Conservation (phyloP, 169 alveolate species). For the Perkinsus chesapeaki region DNA sequence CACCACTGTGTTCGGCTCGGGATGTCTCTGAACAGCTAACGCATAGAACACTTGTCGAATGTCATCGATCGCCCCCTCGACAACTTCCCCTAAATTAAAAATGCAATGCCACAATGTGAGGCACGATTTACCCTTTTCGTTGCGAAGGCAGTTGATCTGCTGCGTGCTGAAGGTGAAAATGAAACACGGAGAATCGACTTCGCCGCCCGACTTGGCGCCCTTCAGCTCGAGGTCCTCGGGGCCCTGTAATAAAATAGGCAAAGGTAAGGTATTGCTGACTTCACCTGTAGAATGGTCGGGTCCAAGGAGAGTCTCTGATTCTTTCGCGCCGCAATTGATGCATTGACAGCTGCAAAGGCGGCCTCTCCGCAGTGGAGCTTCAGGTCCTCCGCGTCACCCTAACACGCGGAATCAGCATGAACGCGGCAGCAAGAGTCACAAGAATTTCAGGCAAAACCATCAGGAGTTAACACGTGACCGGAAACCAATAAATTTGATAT, state of each 20-base stretch:
- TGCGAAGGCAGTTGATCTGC: slow-evolving; percentile 73
- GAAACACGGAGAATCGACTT: slow-evolving; percentile 68
- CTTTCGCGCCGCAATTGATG: slow-evolving; percentile 62
- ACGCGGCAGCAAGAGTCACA: too few species aligned
- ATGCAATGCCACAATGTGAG: slow-evolving; percentile 47
- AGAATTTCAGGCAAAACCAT: background rate
- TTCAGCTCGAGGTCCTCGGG: background rate
- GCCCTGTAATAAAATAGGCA: background rate
- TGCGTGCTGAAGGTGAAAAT: slow-evolving; percentile 74
- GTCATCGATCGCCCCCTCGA: slow-evolving; percentile 66
- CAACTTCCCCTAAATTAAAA: background rate
- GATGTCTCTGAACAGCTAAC: slow-evolving; percentile 70
- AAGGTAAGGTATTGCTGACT: slow-evolving; percentile 25
- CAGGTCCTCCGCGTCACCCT: slow-evolving; percentile 9
- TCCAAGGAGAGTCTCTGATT: slow-evolving; percentile 56
- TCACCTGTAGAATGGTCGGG: slow-evolving; percentile 60
- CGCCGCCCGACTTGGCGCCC: slow-evolving; percentile 30
- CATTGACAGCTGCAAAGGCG: slow-evolving; percentile 59
- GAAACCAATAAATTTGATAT: too few species aligned
- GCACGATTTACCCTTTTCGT: slow-evolving; percentile 41
- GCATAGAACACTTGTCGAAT: slow-evolving; percentile 76
- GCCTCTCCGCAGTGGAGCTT: slow-evolving; percentile 65
- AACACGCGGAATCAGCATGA: slow-evolving; percentile 14
- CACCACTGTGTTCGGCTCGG: slow-evolving; percentile 43
- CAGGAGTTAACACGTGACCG: background rate